Evolutionary conservation across 345 rosid genomes (phyloP), one percentile per base, ranked within the genome.

Genomic region (Populus davidiana): DNA sequence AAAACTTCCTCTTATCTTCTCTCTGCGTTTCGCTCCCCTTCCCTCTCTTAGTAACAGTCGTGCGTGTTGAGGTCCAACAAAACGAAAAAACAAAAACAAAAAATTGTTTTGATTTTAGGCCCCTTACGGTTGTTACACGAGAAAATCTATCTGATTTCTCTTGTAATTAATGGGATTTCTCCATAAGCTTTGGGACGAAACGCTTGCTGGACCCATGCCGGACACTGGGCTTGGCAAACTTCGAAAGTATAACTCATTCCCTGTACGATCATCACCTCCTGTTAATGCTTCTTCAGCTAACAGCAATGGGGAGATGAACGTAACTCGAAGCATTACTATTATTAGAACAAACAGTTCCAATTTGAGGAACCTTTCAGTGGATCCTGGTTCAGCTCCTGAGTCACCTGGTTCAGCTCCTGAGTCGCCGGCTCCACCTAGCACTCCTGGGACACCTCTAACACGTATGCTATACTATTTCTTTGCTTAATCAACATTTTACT

Each of bases 161-260:
- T 11, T 23, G 36, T 21, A 4, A 94, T 94, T 21, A 4, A 94
- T 94, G 97, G 91, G 93, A 47, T 86, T 94, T 23, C 90, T 91
- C 41, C 90, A 92, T 80, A 90, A 90, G 85, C 84, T 94, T 16
- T 94, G 98, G 98, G 97, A 94, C 86, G 97, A 94, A 88, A 92
- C 97, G 52, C 86, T 94, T 29, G 97, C 97, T 39, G 97, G 98
- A 29, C 97, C 98, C 0, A n/a, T 88, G 14, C 98, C 97, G 1
- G 97, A 94, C 16, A 67, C 89, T 12, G 97, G 93, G 70, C 82
- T 91, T 5, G 85, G 86, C 59, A 89, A 83, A 78, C 84, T 93
- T 71, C 86, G 91, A 52, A 89, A 88, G 79, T 81, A 86, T 35
- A 75, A 84, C 72, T 91, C 97, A 5, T 83, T 86, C 78, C 62